Evolutionary conservation across 1,284 basidiomycete species (phyloP), one percentile per base, ranked within the genome.

Genomic region (Rhodotorula sp.): DNA sequence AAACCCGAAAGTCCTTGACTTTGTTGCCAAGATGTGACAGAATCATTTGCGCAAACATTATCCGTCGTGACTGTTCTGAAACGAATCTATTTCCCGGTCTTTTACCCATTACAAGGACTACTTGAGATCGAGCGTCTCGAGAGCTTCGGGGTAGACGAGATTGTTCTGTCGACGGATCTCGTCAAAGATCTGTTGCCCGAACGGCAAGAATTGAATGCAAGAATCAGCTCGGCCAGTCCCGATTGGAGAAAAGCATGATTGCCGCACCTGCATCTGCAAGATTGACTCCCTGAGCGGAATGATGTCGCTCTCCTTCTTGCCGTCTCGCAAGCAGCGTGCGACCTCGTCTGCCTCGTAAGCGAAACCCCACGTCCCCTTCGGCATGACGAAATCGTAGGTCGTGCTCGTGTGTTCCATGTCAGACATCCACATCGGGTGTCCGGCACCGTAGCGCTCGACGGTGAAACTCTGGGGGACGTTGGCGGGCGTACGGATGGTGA

Each of bases 291-390:
- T 68, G 48, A 78, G 77, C 7, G 79, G 71, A 73, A 81, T 78
- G 26, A 71, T 63, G 20, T 77, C 76, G 62, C 78, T 77, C 70
- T 81, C 77, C 10, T 71, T 59, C 65, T 79, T 75, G 10, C 81
- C 81, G 66, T 78, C 79, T 33, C 72, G 68, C 17, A 82, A 62
- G 72, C 78, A 80, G 37, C 80, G 69, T 2, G 82, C 82, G 1
- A 82, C 81, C 24, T 77, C 80, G 66, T 83, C 82, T 0, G 82
- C 82, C 71, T 83, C 81, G 76, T 79, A 82, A 20, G 79, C 77
- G 54, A 81, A 76, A 8, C 80, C 80, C 33, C 56, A 67, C 51
- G 72, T 72, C 24, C 59, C 56, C 8, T 65, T 69, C 37, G 64
- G 55, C 45, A 58, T 49, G 30, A 51, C 62, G 10, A 71, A 69